phyloP scores from a whole-genome alignment of 116 monocot species.

The Papilionanthe hybrid region DNA sequence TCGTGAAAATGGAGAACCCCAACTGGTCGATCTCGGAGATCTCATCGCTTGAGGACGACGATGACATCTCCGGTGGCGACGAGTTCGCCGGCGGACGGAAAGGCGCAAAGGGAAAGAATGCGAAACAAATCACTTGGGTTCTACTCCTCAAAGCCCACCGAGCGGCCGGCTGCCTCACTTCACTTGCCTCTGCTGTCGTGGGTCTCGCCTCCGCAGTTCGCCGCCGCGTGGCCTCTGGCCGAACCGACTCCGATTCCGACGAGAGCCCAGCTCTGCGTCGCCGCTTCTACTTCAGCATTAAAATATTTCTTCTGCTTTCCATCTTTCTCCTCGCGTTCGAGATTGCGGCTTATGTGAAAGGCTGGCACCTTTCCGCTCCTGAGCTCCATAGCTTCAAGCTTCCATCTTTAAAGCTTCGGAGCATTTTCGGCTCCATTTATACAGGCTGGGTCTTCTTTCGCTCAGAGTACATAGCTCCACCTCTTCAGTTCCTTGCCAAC shows the following conservation, averaged over 20 bases:
- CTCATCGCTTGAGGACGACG: conserved; percentile 59
- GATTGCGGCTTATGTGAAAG: conserved; percentile 66
- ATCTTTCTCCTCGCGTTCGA: conserved; percentile 61
- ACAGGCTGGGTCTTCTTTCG: conserved; percentile 56
- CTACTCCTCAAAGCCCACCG: conserved; percentile 75
- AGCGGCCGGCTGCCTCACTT: conserved; percentile 64
- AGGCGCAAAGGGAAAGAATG: conserved; percentile 63
- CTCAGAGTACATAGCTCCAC: conserved; percentile 55
- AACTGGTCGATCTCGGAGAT: conserved; percentile 31
- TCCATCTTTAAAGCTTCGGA: conserved; percentile 22
- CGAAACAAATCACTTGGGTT: conserved; percentile 85
- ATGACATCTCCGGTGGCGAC: conserved; percentile 30
- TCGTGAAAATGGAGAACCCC: conserved; percentile 80
- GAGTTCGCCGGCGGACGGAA: conserved; percentile 13
- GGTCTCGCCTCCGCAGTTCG: conserved; percentile 33
- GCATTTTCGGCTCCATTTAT: conserved; percentile 48
- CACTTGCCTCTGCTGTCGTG: conserved; percentile 30
- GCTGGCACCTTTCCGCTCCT: conserved; percentile 54
- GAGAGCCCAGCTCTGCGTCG: conserved; percentile 21
- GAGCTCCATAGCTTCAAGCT: conserved; percentile 33
- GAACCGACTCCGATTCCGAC: conserved; percentile 25
- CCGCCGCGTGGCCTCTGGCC: conserved; percentile 35
- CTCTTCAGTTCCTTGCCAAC: conserved; percentile 53
- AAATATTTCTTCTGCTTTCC: conserved; percentile 55
- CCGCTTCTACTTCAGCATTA: conserved; percentile 27